Evolutionary conservation across 257 asterid species (phyloP).

Genomic region (Lycium barbarum): DNA sequence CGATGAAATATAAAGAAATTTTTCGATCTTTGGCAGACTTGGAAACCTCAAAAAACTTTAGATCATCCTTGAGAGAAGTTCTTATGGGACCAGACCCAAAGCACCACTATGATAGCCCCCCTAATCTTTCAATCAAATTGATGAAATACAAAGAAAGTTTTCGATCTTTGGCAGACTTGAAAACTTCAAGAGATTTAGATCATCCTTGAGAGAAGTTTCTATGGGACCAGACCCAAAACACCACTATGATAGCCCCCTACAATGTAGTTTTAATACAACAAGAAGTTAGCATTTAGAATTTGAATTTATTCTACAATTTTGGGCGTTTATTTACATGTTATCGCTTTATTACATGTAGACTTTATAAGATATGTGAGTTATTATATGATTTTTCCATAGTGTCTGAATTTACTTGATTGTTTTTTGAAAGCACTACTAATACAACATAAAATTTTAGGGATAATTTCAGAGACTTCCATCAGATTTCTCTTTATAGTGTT

Average conservation of each 20-base stretch:
- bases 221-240: not conserved
- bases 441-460: no score
- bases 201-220: not conserved
- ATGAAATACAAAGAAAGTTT: not conserved
- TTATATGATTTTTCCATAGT: not conserved
- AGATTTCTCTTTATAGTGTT: no score
- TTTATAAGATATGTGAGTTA: not conserved
- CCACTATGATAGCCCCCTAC: not conserved
- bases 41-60: not conserved
- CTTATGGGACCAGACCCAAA: not conserved
- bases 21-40: not conserved
- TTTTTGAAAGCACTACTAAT: not conserved
- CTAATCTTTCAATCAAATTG: not conserved
- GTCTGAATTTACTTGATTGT: not conserved
- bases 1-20: not conserved
- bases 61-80: conserved; percentile 10
- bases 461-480: no score
- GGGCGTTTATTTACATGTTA: not conserved
- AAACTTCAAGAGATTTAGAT: not conserved
- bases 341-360: not conserved
- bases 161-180: not conserved
- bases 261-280: not conserved
- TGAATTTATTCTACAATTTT: not conserved
- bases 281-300: not conserved
- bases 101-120: not conserved